Evolutionary conservation across 2,329 filamentous ascomycete species (phyloP), one percentile per base, ranked within the genome.

Genomic region (Ophiostoma pallidulum): DNA sequence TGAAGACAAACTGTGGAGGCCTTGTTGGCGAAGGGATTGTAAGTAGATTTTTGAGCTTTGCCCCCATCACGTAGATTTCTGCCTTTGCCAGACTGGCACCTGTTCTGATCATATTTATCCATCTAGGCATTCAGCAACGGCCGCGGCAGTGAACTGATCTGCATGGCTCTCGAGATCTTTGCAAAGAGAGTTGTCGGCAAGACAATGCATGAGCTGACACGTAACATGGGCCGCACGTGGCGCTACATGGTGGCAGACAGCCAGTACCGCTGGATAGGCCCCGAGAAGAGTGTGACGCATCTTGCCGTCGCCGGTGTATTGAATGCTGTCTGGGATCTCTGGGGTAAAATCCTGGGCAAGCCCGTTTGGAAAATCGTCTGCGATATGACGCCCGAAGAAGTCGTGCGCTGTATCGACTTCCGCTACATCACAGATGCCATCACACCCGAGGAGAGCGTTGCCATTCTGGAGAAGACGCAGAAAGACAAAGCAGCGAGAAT

Each of bases 261-360:
- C 57, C 89, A 95, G 66, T 74, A 94, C 46, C 85, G 89, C 49
- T 95, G 90, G 89, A 92, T 95, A 60, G 89, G 89, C 0, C 89
- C 89, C 0, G 89, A 95, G 60, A 95, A 95, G 68, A 88, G 89
- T 50, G 89, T 95, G 37, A 94, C 92, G 57, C 89, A 95, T 66
- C 84, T 96, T 8, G 89, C 89, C 1, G 79, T 95, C 9, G 88
- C 86, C 26, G 86, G 87, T 36, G 84, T 94, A n/a, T 85, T 94
- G 57, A 95, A 95, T 64, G 89, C 88, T 13, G 73, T 94, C 58
- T 95, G 89, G 89, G 89, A 95, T 64, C 77, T 95, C n/a, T 94
- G 89, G 89, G 88, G 86, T 47, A 94, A 94, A 70, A 76, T 76
- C 2, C 77, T 92, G 31, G 74, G 77, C 54, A 94, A 95, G 71